Evolutionary conservation across 192 early-diverging fungal genomes (phyloP).

Genomic region (Mortierella antarctica): DNA sequence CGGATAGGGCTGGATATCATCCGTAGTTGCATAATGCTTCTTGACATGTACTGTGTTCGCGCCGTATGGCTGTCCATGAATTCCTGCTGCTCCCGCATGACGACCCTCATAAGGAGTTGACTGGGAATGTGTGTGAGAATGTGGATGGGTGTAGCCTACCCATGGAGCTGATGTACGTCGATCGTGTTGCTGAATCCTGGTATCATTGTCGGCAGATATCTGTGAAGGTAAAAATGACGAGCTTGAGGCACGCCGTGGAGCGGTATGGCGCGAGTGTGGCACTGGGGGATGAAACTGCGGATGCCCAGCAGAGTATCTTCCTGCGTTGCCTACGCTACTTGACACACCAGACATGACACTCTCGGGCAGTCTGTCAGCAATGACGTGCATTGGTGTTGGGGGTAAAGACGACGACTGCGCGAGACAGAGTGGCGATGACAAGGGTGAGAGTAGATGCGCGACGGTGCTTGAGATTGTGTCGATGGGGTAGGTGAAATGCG

Average conservation of each 20-base stretch:
- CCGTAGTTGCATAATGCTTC: constrained; percentile 14
- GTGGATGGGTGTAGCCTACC: constrained; percentile 7
- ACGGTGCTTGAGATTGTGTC: constrained; percentile 22
- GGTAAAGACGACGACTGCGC: constrained; percentile 36
- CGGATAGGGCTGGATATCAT: constrained; percentile 27
- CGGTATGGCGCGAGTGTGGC: constrained; percentile 14
- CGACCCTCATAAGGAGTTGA: constrained; percentile 12
- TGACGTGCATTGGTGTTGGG: constrained; percentile 34
- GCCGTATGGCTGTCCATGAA: constrained; percentile 15
- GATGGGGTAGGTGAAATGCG: constrained; percentile 11
- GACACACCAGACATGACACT: constrained; percentile 6
- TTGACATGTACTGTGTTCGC: constrained; percentile 3
- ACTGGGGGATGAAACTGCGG: constrained; percentile 21
- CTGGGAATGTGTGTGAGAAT: neutral
- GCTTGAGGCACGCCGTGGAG: constrained; percentile 35
- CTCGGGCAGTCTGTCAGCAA: constrained; percentile 21
- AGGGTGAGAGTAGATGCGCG: constrained; percentile 31
- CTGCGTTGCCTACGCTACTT: neutral
- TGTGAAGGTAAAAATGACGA: constrained; percentile 37
- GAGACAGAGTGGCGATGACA: constrained; percentile 37
- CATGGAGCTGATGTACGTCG: constrained; percentile 40
- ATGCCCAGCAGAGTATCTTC: constrained; percentile 12
- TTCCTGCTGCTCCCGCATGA: constrained; percentile 5
- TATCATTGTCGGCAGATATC: constrained; percentile 13
- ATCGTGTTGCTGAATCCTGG: constrained; percentile 24